Evolutionary conservation across 208 protist genomes (phyloP).

Genomic region (Strigomonas culicis): DNA sequence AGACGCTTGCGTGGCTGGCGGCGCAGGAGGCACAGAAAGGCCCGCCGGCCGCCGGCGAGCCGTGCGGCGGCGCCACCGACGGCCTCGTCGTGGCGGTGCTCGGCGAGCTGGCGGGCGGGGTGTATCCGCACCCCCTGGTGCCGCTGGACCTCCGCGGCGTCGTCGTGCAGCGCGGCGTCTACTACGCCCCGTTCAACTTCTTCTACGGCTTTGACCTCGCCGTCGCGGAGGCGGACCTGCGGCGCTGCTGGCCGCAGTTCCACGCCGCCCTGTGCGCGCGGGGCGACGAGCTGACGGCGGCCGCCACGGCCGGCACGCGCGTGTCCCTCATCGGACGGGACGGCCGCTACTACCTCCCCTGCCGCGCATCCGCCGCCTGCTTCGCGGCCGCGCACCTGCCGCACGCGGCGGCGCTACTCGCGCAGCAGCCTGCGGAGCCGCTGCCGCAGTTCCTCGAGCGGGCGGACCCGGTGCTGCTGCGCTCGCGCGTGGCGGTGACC

Average conservation of each 20-base stretch:
- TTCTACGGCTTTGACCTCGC: slow-evolving; percentile 35
- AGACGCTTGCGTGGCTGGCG: slow-evolving; percentile 4
- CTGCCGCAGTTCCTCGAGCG: neutral
- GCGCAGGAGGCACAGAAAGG: neutral
- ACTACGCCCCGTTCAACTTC: slow-evolving; percentile 26
- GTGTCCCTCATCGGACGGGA: slow-evolving; percentile 8
- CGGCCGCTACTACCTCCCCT: slow-evolving; percentile 21
- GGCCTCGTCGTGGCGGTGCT: slow-evolving; percentile 10
- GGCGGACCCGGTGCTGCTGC: slow-evolving; percentile 4
- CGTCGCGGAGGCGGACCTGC: neutral
- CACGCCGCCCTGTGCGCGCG: neutral
- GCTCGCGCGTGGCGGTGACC: neutral
- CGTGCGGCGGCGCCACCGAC: no score
- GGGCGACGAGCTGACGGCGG: neutral
- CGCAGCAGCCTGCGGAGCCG: neutral
- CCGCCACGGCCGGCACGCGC: neutral
- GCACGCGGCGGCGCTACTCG: slow-evolving; percentile 7
- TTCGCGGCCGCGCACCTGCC: slow-evolving; percentile 14
- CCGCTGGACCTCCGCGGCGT: slow-evolving; percentile 18
- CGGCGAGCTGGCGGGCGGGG: slow-evolving; percentile 28
- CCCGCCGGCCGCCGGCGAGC: no score
- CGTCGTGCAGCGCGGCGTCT: slow-evolving; percentile 29
- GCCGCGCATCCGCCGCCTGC: slow-evolving; percentile 6
- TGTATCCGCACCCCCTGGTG: slow-evolving; percentile 24
- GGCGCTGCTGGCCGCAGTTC: neutral